Conservation (phyloP, 768 basidiomycete species). For the Bullera alba region DNA sequence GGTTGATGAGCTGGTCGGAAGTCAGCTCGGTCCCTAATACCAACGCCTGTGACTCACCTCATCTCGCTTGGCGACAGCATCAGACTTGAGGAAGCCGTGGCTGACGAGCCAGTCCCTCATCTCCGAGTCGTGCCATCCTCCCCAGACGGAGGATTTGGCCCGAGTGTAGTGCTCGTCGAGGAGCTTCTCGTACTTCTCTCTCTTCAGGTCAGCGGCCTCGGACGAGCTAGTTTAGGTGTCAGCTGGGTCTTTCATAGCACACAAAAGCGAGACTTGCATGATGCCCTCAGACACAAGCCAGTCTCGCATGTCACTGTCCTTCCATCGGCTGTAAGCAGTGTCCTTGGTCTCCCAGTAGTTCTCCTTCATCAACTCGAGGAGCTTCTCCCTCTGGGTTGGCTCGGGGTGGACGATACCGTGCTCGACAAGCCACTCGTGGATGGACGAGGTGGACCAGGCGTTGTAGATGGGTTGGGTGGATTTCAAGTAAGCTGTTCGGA, state of each 20-base stretch:
- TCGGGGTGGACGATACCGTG: slow-evolving; percentile 68
- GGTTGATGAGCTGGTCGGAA: slow-evolving; percentile 53
- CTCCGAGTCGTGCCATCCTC: slow-evolving; percentile 68
- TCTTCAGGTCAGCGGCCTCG: slow-evolving; percentile 46
- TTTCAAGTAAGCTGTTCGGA: slow-evolving; percentile 62
- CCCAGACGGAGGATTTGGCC: slow-evolving; percentile 45
- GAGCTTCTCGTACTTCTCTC: slow-evolving; percentile 71
- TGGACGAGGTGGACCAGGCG: slow-evolving; percentile 77
- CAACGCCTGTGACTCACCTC: slow-evolving; percentile 49
- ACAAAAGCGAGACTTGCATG: slow-evolving; percentile 29
- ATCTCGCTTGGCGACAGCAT: slow-evolving; percentile 64
- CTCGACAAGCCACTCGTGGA: slow-evolving; percentile 74
- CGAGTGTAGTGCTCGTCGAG: slow-evolving; percentile 51
- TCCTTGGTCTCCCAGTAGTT: slow-evolving; percentile 63
- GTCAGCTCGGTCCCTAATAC: slow-evolving; percentile 11
- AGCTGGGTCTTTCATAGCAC: no score
- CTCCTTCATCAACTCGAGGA: slow-evolving; percentile 61
- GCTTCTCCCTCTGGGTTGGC: slow-evolving; percentile 54
- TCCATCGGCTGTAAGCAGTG: slow-evolving; percentile 44
- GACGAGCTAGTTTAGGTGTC: slow-evolving; percentile 24
- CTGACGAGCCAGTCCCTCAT: slow-evolving; percentile 71
- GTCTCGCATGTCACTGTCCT: slow-evolving; percentile 38
- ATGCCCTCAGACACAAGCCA: slow-evolving; percentile 45
- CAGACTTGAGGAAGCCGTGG: slow-evolving; percentile 64
- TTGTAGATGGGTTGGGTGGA: slow-evolving; percentile 63